phyloP scores from a whole-genome alignment of 176 grass and related monocot genomes.

The Sorghum bicolor region Sorghum_bicolor_NCBIv3 NC_012874.2:18538001-18538500 shows the following conservation, averaged over 20 bases:
- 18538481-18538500: background rate
- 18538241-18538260: no score
- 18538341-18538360: no score
- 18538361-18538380: no score
- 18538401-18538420: constrained; percentile 41
- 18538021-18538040: constrained; percentile 1
- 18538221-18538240: no score
- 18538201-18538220: no score
- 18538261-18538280: no score
- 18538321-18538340: no score
- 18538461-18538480: background rate
- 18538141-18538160: no score
- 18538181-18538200: no score
- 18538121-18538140: background rate
- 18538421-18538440: constrained; percentile 25
- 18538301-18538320: no score
- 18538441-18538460: background rate
- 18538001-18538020: background rate
- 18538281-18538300: no score
- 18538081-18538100: background rate
- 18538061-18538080: background rate
- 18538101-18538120: background rate
- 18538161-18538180: no score
- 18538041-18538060: background rate
- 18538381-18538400: constrained; percentile 5